Percentiles rank a stretch among this genome's conserved stretches.
phyloP scores from a whole-genome alignment of 2,329 filamentous ascomycete genomes.

The Clarireedia hainanense region DNA sequence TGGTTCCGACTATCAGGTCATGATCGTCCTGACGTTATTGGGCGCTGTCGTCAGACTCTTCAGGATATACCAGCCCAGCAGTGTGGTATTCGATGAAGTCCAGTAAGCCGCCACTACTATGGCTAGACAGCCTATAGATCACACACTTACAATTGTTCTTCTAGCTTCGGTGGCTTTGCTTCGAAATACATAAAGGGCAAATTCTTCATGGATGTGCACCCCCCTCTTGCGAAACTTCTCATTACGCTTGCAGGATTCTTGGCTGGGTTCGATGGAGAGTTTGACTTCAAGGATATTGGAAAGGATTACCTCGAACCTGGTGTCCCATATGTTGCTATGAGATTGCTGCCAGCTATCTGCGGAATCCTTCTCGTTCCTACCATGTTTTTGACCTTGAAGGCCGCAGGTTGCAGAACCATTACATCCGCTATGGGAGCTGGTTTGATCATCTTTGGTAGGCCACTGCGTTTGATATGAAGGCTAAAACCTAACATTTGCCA shows the following conservation, averaged over 20 bases:
- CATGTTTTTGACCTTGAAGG: slow-evolving; percentile 93
- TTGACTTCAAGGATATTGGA: slow-evolving; percentile 99
- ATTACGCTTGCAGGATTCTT: slow-evolving; percentile 93
- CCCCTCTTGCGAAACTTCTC: slow-evolving; percentile 90
- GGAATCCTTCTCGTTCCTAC: slow-evolving; percentile 82
- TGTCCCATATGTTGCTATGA: slow-evolving; percentile 97
- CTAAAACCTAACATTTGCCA: slow-evolving; percentile 17
- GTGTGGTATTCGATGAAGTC: slow-evolving; percentile 98
- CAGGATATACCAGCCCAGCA: slow-evolving; percentile 91
- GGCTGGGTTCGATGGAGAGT: slow-evolving; percentile 88
- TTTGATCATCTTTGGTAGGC: slow-evolving; percentile 80
- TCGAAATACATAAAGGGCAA: slow-evolving; percentile 98
- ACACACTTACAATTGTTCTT: slow-evolving; percentile 14
- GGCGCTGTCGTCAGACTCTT: slow-evolving; percentile 79
- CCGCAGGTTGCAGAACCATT: slow-evolving; percentile 77
- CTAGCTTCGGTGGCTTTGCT: slow-evolving; percentile 92
- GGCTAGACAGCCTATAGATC: neutral
- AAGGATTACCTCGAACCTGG: slow-evolving; percentile 94
- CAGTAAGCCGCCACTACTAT: slow-evolving; percentile 60
- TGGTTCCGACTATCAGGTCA: slow-evolving; percentile 70
- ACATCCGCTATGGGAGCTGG: slow-evolving; percentile 77
- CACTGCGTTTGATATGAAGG: slow-evolving; percentile 5
- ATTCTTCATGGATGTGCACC: slow-evolving; percentile 99
- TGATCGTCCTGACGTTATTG: slow-evolving; percentile 64
- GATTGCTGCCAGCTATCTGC: slow-evolving; percentile 81